Evolutionary conservation across 345 rosid species (phyloP).

Genomic region (Hibiscus syriacus): DNA sequence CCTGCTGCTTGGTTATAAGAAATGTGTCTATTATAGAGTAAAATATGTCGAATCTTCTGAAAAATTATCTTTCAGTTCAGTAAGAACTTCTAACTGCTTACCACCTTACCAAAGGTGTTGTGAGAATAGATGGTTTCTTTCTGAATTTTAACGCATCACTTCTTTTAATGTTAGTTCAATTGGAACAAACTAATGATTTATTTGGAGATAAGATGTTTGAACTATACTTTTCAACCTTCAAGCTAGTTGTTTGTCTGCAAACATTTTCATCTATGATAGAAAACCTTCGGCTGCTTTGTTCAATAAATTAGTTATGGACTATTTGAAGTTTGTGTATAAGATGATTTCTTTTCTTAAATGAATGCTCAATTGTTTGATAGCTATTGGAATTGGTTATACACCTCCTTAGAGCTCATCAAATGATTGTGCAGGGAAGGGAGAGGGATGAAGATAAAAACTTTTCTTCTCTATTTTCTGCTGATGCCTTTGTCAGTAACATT

Average conservation of each 20-base stretch:
- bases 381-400: not conserved
- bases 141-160: not conserved
- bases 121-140: not conserved
- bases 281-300: not conserved
- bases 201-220: not conserved
- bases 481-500: not conserved
- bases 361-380: not conserved
- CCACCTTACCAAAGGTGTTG: not conserved
- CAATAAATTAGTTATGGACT: not conserved
- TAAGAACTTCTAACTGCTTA: not conserved
- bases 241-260: not conserved
- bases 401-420: not conserved
- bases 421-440: conserved; percentile 6
- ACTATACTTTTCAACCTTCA: not conserved
- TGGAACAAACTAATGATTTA: not conserved
- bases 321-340: not conserved
- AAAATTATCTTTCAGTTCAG: not conserved
- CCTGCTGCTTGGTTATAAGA: not conserved
- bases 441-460: not conserved
- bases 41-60: not conserved
- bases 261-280: not conserved
- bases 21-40: not conserved
- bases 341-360: not conserved
- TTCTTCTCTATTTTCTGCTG: not conserved
- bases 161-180: not conserved